Evolutionary conservation across 2,329 filamentous ascomycete species (phyloP).

Genomic region (Fusarium odoratissimum): DNA sequence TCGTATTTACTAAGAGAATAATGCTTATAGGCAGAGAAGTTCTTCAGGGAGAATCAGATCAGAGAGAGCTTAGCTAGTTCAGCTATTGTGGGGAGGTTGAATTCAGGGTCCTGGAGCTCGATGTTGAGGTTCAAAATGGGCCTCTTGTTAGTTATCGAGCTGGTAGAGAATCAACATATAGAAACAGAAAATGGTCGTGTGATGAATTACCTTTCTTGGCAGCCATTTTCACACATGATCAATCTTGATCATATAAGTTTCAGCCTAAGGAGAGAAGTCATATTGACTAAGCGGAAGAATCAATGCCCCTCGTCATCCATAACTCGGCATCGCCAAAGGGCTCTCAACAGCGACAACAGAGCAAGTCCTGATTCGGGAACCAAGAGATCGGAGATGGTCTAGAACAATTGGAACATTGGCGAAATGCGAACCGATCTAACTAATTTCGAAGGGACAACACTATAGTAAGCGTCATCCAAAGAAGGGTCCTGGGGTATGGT

Average conservation of each 20-base stretch:
- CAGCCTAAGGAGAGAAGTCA: not conserved
- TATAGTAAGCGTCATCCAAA: slow-evolving; percentile 20
- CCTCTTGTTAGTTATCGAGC: not conserved
- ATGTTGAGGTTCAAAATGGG: slow-evolving; percentile 9
- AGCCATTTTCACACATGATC: not conserved
- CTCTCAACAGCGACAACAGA: not conserved
- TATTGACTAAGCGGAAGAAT: slow-evolving; percentile 5
- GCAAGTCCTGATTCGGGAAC: slow-evolving; percentile 22
- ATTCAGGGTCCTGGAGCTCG: slow-evolving; percentile 32
- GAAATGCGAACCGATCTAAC: slow-evolving; percentile 19
- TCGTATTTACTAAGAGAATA: not conserved
- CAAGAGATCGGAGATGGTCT: slow-evolving; percentile 17
- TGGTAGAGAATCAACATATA: not conserved
- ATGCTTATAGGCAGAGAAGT: not conserved
- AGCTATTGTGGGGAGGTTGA: slow-evolving; percentile 22
- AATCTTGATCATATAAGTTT: not conserved
- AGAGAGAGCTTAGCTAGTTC: slow-evolving; percentile 7
- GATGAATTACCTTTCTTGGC: slow-evolving; percentile 22
- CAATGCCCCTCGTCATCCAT: slow-evolving; percentile 10
- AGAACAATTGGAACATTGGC: slow-evolving; percentile 19
- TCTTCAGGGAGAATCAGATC: not conserved
- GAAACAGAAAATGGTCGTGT: slow-evolving; percentile 15
- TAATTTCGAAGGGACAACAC: slow-evolving; percentile 6
- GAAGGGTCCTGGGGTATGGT: slow-evolving; percentile 6
- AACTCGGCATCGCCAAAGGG: not conserved